These are phyloP conservation scores for Candida boleticola DNA, from an alignment of 805 yeast genomes.

Conservation along the genomic window DNA sequence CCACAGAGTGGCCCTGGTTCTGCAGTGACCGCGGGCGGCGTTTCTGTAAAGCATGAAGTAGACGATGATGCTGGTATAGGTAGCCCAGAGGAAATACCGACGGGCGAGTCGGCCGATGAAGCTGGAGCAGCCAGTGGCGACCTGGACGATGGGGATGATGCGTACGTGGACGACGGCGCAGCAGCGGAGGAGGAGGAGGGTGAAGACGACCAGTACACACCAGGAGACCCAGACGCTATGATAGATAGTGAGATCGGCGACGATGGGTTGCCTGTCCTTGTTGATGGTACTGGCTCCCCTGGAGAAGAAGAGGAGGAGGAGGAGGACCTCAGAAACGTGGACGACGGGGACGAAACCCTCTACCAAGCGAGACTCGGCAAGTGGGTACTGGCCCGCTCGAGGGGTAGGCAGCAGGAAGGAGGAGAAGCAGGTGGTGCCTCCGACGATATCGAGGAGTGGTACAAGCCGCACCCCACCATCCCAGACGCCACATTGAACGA, in stretches of 20 bases:
- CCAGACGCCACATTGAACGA: conserved; percentile 75
- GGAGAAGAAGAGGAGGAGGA: background rate
- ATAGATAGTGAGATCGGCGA: too few relatives aligned
- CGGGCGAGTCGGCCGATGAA: conserved; percentile 15
- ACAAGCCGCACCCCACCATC: conserved; percentile 69
- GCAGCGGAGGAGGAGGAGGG: conserved; percentile 7
- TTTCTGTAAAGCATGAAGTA: conserved; percentile 2
- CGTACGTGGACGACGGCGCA: conserved; percentile 19
- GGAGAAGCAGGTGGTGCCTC: conserved; percentile 9
- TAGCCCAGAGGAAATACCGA: conserved; percentile 9
- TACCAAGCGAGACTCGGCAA: conserved; percentile 58
- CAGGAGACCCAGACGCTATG: background rate
- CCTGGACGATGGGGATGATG: conserved; percentile 8
- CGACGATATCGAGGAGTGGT: conserved; percentile 54
- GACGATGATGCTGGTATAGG: conserved; percentile 4
- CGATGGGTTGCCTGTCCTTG: conserved; percentile 4
- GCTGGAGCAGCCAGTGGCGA: conserved; percentile 10
- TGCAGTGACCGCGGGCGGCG: too few relatives aligned
- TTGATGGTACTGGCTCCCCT: conserved; percentile 3
- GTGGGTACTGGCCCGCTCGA: conserved; percentile 60
- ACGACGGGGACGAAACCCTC: conserved; percentile 76
- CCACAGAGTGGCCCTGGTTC: background rate
- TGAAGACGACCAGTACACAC: conserved; percentile 11
- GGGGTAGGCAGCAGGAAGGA: conserved; percentile 36
- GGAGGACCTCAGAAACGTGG: conserved; percentile 46